Evolutionary conservation across 179 eudicot species (phyloP).

Genomic region (Carnegiea gigantea): DNA sequence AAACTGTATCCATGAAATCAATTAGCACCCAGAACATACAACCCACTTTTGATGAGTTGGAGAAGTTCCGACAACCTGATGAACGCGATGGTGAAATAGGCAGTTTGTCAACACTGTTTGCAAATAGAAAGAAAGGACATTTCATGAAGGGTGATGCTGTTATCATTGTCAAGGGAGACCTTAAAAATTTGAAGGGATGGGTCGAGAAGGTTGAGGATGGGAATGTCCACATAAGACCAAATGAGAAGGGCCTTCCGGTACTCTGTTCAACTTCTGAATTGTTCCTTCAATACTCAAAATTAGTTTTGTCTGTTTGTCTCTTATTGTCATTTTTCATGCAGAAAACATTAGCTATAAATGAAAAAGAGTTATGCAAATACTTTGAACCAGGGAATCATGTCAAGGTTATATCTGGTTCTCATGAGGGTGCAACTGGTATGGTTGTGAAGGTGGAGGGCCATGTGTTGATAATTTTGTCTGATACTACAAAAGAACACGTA

Average conservation of each 20-base stretch:
- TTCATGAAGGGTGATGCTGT: slow-evolving; percentile 98
- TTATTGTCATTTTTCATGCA: slow-evolving; percentile 28
- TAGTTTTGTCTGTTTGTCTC: not conserved
- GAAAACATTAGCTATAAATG: slow-evolving; percentile 85
- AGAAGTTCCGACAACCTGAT: slow-evolving; percentile 81
- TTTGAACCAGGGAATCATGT: slow-evolving; percentile 98
- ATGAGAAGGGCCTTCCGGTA: slow-evolving; percentile 81
- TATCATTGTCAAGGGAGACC: slow-evolving; percentile 89
- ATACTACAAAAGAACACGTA: slow-evolving; percentile 96
- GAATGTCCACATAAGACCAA: slow-evolving; percentile 82
- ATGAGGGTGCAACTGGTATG: slow-evolving; percentile 99
- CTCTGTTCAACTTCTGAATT: not conserved
- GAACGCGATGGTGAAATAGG: slow-evolving; percentile 95
- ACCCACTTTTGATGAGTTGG: slow-evolving; percentile 94
- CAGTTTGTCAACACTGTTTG: slow-evolving; percentile 74
- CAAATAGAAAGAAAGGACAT: slow-evolving; percentile 96
- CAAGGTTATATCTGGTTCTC: slow-evolving; percentile 87
- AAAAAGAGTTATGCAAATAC: slow-evolving; percentile 92
- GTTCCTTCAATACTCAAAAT: too few species aligned
- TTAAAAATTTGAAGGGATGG: slow-evolving; percentile 85
- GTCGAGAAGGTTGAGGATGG: slow-evolving; percentile 98
- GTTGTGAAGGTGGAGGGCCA: slow-evolving; percentile 93
- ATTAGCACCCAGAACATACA: slow-evolving; percentile 76
- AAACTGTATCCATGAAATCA: slow-evolving; percentile 81
- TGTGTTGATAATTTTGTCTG: slow-evolving; percentile 80